phyloP scores from a whole-genome alignment of 768 basidiomycete genomes.

The Suillus alpinus region DNA sequence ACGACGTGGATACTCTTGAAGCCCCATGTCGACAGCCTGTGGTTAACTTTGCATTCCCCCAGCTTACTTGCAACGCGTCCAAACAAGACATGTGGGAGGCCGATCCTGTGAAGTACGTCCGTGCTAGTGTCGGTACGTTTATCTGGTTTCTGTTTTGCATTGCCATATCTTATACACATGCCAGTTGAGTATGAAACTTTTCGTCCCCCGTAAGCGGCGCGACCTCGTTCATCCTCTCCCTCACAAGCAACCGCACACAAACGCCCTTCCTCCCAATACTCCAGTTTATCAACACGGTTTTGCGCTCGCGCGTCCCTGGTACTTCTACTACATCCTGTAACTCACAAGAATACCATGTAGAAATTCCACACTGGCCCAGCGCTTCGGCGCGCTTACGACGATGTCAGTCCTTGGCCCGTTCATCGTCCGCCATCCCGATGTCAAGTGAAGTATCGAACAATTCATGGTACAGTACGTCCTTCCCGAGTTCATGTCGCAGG shows the following conservation, averaged over 20 bases:
- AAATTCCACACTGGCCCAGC: constrained; percentile 56
- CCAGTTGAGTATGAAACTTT: constrained; percentile 81
- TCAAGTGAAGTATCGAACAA: constrained; percentile 72
- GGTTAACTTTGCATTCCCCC: constrained; percentile 82
- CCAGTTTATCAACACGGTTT: constrained; percentile 72
- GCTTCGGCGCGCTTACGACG: constrained; percentile 83
- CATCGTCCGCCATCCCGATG: constrained; percentile 83
- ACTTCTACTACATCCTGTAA: not conserved
- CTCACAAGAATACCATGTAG: constrained; percentile 22
- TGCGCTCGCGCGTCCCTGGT: constrained; percentile 52
- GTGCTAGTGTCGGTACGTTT: constrained; percentile 65
- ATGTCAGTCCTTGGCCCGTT: constrained; percentile 75
- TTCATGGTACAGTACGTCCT: constrained; percentile 74
- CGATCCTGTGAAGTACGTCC: constrained; percentile 84
- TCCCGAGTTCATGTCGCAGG: constrained; percentile 61
- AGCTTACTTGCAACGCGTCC: constrained; percentile 71
- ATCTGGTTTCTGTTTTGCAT: not conserved
- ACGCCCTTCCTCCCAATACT: constrained; percentile 80
- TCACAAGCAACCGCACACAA: constrained; percentile 79
- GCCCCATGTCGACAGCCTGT: constrained; percentile 74
- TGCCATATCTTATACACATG: not conserved
- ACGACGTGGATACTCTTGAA: constrained; percentile 90
- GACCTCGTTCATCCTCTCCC: constrained; percentile 74
- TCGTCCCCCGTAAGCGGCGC: constrained; percentile 76
- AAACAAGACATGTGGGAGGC: constrained; percentile 70